Evolutionary conservation across 108 stramenopile genomes (phyloP).

Genomic region (Cylindrotheca closterium): DNA sequence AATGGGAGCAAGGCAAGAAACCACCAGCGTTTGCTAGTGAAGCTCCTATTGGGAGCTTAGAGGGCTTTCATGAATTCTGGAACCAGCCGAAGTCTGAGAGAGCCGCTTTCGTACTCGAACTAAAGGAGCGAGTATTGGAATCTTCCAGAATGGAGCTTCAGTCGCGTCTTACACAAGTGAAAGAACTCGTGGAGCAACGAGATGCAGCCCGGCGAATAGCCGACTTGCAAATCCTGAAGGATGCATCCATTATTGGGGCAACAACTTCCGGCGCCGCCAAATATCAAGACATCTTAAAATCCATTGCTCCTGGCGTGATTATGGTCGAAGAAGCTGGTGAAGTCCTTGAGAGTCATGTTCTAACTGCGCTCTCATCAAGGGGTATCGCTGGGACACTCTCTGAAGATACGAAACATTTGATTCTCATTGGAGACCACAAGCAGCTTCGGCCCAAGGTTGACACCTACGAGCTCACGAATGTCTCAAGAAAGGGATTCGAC

Average conservation of each 20-base stretch:
- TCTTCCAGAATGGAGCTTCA: not conserved
- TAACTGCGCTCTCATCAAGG: slow-evolving; percentile 26
- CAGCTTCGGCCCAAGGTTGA: slow-evolving; percentile 83
- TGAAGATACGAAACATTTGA: slow-evolving; percentile 65
- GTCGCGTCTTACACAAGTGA: not conserved
- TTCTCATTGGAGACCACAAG: slow-evolving; percentile 83
- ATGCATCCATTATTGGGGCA: slow-evolving; percentile 50
- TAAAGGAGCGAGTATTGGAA: not conserved
- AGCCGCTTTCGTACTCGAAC: not conserved
- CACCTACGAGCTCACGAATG: slow-evolving; percentile 49
- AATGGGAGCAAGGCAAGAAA: slow-evolving; percentile 35
- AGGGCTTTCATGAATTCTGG: slow-evolving; percentile 6
- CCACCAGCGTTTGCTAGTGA: slow-evolving; percentile 31
- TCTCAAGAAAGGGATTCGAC: slow-evolving; percentile 48
- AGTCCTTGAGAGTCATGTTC: slow-evolving; percentile 66
- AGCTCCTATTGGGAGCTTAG: not conserved
- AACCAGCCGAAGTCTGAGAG: not conserved
- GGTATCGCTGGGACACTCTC: slow-evolving; percentile 23
- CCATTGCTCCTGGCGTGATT: slow-evolving; percentile 35
- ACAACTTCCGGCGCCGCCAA: slow-evolving; percentile 53
- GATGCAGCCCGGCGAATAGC: slow-evolving; percentile 17
- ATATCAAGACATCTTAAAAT: slow-evolving; percentile 37
- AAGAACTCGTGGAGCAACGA: slow-evolving; percentile 21
- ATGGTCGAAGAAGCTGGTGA: slow-evolving; percentile 77
- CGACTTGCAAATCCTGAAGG: slow-evolving; percentile 32